A percentile compares a stretch with the other conserved stretches of the same genome.
Evolutionary conservation across 148 eudicot genomes (phyloP).

Genomic region (Rhododendron henanense): DNA sequence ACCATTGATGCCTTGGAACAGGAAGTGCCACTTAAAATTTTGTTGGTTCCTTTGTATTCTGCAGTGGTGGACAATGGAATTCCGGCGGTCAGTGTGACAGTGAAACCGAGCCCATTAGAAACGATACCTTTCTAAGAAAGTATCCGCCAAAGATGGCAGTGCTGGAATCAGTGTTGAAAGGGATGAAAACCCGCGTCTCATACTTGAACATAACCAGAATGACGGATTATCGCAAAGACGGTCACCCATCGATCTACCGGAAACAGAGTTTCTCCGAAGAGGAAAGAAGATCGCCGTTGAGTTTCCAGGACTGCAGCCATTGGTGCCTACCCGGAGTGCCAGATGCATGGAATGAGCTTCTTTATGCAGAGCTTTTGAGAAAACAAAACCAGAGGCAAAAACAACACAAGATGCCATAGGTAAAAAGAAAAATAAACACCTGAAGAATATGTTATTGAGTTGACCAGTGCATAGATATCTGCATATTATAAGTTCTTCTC

Average conservation of each 20-base stretch:
- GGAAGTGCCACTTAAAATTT: neutral
- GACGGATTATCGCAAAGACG: constrained; percentile 84
- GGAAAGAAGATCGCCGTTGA: constrained; percentile 51
- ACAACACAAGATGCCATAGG: constrained; percentile 14
- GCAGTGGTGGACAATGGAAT: constrained; percentile 98
- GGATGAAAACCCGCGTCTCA: constrained; percentile 65
- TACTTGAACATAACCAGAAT: constrained; percentile 72
- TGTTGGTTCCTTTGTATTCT: constrained; percentile 7
- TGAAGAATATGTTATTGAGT: neutral
- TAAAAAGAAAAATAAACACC: neutral
- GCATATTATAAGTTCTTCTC: neutral
- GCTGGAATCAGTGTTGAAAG: constrained; percentile 54
- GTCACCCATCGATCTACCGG: constrained; percentile 79
- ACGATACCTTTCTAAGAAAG: constrained; percentile 45
- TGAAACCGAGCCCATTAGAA: constrained; percentile 75
- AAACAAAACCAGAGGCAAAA: constrained; percentile 35
- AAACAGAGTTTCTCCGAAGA: constrained; percentile 39
- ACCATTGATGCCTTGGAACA: neutral
- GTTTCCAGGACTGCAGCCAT: constrained; percentile 89
- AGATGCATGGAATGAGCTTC: constrained; percentile 89
- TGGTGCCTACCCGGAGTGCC: constrained; percentile 99
- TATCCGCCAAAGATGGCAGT: constrained; percentile 74
- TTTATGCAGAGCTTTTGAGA: constrained; percentile 67
- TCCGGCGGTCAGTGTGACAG: constrained; percentile 85
- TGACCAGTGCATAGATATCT: neutral